Base-by-base conservation (phyloP, 1,284 basidiomycete genomes). In the Pterula multifida region DNA sequence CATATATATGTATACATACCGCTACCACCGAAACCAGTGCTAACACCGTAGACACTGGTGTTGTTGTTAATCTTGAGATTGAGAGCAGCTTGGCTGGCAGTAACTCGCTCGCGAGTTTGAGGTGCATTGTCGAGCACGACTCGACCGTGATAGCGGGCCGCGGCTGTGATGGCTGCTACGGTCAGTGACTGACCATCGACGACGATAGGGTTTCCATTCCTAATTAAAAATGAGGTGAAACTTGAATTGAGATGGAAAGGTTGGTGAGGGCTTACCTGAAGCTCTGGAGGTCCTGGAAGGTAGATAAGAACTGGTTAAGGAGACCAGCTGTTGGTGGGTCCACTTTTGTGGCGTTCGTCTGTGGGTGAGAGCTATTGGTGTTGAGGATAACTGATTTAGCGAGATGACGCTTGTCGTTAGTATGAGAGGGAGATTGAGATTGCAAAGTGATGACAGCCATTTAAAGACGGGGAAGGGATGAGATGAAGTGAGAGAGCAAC, bases 21-120 rank as follows among this genome's bases (percentile, higher is more conserved):
- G 56, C 79, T 84, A 19, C 85, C 85, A 48, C 87, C 87, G 58
- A 86, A 90, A 46, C 88, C 88, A 15, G 88, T 90, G 39, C 82
- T 82, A 26, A 90, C 83, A 32, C 88, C 88, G 56, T 90, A 91
- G 39, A 91, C 73, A 56, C 81, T 85, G 52, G 77, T 73, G 19
- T 80, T 78, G 4, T 75, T 69, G 24, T 76, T 72, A 45, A 92
- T 75, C 62, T 88, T 86, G 58, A 72, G 69, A 25, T 74, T 68
- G 48, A 91, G 78, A 50, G 79, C 75, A 49, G 69, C 65, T 44
- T 82, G 76, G 57, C 80, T 78, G 56, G 74, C 74, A 17, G 69
- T 63, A 47, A 89, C 70, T 26, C 72, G 75, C 6, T 69, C 66
- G 55, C 68, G 71, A 53, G 76, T 62, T 13, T 63, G 60, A 4